phyloP scores from a whole-genome alignment of 345 rosid species.

The Reutealis trisperma region DNA sequence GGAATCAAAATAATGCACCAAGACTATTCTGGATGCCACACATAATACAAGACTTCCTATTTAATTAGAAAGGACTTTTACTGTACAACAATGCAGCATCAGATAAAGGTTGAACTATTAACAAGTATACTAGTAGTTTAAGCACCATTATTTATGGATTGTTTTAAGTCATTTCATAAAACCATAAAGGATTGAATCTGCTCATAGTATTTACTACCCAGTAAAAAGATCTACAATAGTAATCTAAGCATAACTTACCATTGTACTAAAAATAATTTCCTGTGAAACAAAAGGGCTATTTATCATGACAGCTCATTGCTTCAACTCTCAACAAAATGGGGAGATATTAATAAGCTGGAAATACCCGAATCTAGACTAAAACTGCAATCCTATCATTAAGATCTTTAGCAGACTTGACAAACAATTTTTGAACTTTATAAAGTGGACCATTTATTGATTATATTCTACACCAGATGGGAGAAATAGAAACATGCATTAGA shows the following conservation, averaged over 20 bases:
- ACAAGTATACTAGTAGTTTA: not conserved
- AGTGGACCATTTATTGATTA: not conserved
- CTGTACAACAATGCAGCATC: not conserved
- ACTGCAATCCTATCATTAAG: not conserved
- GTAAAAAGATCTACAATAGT: not conserved
- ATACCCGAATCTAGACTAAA: not conserved
- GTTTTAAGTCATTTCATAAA: not conserved
- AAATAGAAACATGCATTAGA: not conserved
- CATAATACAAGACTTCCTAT: not conserved
- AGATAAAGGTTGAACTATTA: not conserved
- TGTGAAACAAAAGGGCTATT: not conserved
- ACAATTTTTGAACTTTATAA: not conserved
- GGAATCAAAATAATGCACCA: not conserved
- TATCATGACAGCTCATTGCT: not conserved
- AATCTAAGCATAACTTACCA: not conserved
- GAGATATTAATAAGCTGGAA: not conserved
- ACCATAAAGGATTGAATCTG: not conserved
- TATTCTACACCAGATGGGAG: not conserved
- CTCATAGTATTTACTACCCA: not conserved
- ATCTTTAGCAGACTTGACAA: not conserved
- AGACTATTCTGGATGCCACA: not conserved
- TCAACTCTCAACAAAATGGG: not conserved
- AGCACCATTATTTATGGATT: not conserved
- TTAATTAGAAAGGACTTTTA: not conserved
- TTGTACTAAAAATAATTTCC: not conserved